Conservation (phyloP, 768 basidiomycete genomes). For the Infundibulicybe gibba region DNA sequence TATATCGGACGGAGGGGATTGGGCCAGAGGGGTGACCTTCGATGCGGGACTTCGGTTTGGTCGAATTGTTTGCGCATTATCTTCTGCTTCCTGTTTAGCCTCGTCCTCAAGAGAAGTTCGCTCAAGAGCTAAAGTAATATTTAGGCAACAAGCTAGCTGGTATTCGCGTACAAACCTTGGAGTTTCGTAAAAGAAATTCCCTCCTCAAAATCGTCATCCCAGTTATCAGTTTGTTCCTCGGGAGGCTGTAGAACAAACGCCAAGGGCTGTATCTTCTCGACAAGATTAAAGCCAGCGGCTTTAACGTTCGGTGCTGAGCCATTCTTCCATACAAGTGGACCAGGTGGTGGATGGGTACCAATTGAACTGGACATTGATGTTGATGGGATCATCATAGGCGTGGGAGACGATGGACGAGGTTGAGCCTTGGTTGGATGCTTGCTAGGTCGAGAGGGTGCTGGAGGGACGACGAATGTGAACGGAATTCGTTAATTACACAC, state of each 20-base stretch:
- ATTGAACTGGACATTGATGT: conserved; percentile 19
- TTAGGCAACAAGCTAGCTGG: conserved; percentile 1
- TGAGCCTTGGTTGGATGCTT: conserved; percentile 54
- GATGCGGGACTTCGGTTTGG: conserved; percentile 68
- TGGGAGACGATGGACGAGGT: conserved; percentile 42
- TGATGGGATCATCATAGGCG: conserved; percentile 36
- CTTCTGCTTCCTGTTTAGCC: conserved; percentile 48
- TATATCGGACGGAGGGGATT: conserved; percentile 59
- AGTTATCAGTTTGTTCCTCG: conserved; percentile 90
- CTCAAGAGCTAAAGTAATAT: conserved; percentile 48
- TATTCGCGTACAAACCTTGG: conserved; percentile 39
- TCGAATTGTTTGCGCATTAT: conserved; percentile 78
- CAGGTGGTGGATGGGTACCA: conserved; percentile 22
- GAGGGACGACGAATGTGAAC: conserved; percentile 3
- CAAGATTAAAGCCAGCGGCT: conserved; percentile 33
- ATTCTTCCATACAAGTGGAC: conserved; percentile 30
- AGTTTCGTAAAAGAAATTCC: conserved; percentile 86
- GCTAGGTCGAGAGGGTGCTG: conserved; percentile 73
- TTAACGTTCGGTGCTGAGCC: conserved; percentile 27
- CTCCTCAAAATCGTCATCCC: conserved; percentile 98
- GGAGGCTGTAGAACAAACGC: conserved; percentile 67
- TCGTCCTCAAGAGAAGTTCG: conserved; percentile 57
- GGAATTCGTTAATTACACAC: conserved; percentile 7
- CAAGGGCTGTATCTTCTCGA: conserved; percentile 57
- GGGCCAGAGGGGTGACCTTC: conserved; percentile 51